These are phyloP conservation scores for Entonaema liquescens DNA, from an alignment of 495 filamentous ascomycete genomes.

Conservation along the genomic window DNA sequence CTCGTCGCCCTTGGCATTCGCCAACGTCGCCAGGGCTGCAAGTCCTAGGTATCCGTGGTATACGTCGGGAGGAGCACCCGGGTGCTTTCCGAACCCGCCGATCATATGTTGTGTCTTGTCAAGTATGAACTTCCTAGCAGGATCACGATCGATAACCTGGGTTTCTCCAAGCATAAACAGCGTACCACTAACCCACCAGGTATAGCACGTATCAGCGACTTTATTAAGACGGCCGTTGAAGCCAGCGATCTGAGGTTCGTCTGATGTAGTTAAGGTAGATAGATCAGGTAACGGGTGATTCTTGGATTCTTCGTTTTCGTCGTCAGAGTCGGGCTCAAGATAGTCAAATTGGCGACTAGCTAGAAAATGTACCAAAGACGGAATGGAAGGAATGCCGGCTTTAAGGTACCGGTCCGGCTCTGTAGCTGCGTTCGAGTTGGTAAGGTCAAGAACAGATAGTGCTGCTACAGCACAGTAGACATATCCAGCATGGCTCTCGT, in stretches of 20 bases:
- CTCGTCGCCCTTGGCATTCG: slow-evolving; percentile 43
- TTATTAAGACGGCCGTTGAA: slow-evolving; percentile 94
- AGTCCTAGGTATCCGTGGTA: slow-evolving; percentile 92
- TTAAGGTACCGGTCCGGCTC: slow-evolving; percentile 47
- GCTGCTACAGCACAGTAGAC: slow-evolving; percentile 85
- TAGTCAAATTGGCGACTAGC: slow-evolving; percentile 71
- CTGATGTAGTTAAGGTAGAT: slow-evolving; percentile 47
- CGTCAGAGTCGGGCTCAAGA: slow-evolving; percentile 60
- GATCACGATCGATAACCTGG: slow-evolving; percentile 64
- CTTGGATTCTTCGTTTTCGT: slow-evolving; percentile 56
- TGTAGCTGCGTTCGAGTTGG: slow-evolving; percentile 38
- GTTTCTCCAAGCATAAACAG: slow-evolving; percentile 72
- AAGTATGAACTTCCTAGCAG: slow-evolving; percentile 78
- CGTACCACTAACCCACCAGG: slow-evolving; percentile 85
- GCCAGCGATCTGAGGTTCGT: slow-evolving; percentile 59
- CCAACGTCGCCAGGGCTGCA: slow-evolving; percentile 74
- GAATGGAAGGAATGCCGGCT: slow-evolving; percentile 49
- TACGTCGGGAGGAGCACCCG: slow-evolving; percentile 85
- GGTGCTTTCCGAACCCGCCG: slow-evolving; percentile 87
- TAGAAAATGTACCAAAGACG: slow-evolving; percentile 51
- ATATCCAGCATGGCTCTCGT: slow-evolving; percentile 92
- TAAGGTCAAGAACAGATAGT: slow-evolving; percentile 70
- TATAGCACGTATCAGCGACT: slow-evolving; percentile 90
- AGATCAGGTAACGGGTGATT: slow-evolving; percentile 52
- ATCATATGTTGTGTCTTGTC: slow-evolving; percentile 90